Evolutionary conservation across 1,284 basidiomycete genomes (phyloP).

Genomic region (Moesziomyces sp.): DNA sequence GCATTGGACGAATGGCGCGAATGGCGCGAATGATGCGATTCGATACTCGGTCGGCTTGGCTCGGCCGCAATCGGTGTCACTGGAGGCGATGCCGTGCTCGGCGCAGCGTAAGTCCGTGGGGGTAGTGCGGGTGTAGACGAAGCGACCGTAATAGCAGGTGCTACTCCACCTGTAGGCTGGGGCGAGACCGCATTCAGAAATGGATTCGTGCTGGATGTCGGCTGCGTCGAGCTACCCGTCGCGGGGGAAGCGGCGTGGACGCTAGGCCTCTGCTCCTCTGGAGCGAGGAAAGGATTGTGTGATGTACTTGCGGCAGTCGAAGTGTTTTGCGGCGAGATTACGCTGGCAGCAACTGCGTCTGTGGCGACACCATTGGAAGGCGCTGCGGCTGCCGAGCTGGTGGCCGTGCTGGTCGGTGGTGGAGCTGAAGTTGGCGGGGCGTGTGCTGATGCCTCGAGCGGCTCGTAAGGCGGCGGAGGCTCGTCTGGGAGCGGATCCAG

Average conservation of each 20-base stretch:
- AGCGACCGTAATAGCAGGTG: background rate
- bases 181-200: constrained; percentile 15
- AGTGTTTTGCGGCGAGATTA: background rate
- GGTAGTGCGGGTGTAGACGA: constrained; percentile 12
- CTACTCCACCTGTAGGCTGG: constrained; percentile 10
- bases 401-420: constrained; percentile 1
- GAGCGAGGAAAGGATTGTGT: constrained; percentile 30
- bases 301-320: background rate
- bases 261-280: constrained; percentile 10
- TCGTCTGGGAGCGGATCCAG: constrained; percentile 33
- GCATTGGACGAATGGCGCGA: constrained; percentile 20
- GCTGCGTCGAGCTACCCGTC: background rate
- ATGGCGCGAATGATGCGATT: constrained; percentile 30
- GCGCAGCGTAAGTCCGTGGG: constrained; percentile 17
- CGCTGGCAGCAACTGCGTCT: background rate
- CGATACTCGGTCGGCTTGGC: constrained; percentile 24
- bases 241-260: background rate
- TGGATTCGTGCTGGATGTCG: constrained; percentile 19
- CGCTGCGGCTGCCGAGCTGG: background rate
- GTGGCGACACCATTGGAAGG: background rate
- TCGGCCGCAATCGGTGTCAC: background rate
- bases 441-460: background rate
- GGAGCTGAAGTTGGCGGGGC: background rate
- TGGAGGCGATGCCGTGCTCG: constrained; percentile 4
- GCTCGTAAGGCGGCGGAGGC: constrained; percentile 47